Base-by-base conservation (phyloP, 371 early-diverging fungal genomes). In the Fennellomyces sp. region DNA sequence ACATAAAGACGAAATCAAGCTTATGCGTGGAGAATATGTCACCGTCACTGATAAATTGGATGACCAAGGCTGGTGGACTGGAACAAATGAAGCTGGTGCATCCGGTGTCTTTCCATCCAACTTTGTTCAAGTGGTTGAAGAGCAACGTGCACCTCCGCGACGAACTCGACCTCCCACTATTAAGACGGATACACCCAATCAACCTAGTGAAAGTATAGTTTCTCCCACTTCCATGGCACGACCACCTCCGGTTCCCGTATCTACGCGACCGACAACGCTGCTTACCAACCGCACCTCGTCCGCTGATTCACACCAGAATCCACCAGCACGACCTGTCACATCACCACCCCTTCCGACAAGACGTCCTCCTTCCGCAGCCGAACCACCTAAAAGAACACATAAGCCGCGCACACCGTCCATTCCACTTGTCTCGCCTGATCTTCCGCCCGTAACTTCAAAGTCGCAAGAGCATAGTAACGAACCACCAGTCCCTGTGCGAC, bases 31-130 rank as follows among this genome's bases (percentile, higher is more conserved):
- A 13, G 76, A 80, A 53, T 74, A 79, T 28, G 61, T 87, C 8
- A 70, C 71, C 11, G 73, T 85, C 10, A 45, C 80, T 7, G 85
- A 85, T 45, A 73, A 75, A 54, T 57, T 70, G 33, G 83, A 73
- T 2, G 80, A 84, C 53, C 77, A 78, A 50, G 86, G 84, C 10
- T 87, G 88, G 88, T 85, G 84, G 85, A 68, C 65, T 47, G 88
- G 88, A 19, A 72, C 64, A 28, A 82, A 80, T 52, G 86, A 87
- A 51, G 65, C 69, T 11, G 84, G 83, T 13, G 56, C 68, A 5
- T 60, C 61, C 15, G 88, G 88, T 17, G 61, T 83, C 25, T 87
- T 87, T 49, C 88, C 88, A 13, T 72, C 83, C 30, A 82, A 82
- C 51, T 87, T 81, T 74, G 83, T 85, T 10, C 73, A 82, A 61